Percentiles rank a stretch among this genome's conserved stretches.
Evolutionary conservation across 108 stramenopile genomes (phyloP).

Genomic region (Nitzschia sp.): DNA sequence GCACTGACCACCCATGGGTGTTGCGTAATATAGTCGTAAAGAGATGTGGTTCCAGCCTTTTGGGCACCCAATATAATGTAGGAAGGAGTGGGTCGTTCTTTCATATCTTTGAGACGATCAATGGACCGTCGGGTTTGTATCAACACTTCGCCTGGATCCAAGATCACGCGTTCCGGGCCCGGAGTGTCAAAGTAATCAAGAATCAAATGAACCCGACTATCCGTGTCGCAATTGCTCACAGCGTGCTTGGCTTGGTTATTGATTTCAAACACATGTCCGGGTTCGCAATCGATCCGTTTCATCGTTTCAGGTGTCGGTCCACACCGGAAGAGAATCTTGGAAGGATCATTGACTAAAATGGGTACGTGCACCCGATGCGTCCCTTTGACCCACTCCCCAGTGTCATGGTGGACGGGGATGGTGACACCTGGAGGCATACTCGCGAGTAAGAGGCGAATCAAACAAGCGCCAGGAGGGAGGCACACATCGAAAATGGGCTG

Average conservation of each 20-base stretch:
- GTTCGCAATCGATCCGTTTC: slow-evolving; percentile 77
- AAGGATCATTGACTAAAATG: slow-evolving; percentile 70
- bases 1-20: slow-evolving; percentile 87
- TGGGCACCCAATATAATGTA: slow-evolving; percentile 91
- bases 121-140: slow-evolving; percentile 93
- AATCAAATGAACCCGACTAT: slow-evolving; percentile 91
- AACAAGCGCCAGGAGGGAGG: slow-evolving; percentile 26
- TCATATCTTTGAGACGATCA: slow-evolving; percentile 61
- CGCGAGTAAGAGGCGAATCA: slow-evolving; percentile 92
- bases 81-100: slow-evolving; percentile 62
- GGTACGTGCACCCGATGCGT: slow-evolving; percentile 97
- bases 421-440: slow-evolving; percentile 91
- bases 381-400: slow-evolving; percentile 92
- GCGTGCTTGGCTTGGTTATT: slow-evolving; percentile 97
- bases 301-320: slow-evolving; percentile 69
- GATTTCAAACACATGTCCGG: slow-evolving; percentile 95
- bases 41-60: slow-evolving; percentile 94
- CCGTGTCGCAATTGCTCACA: slow-evolving; percentile 79
- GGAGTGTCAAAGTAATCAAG: slow-evolving; percentile 86
- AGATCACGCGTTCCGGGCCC: slow-evolving; percentile 39
- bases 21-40: slow-evolving; percentile 93
- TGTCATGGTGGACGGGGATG: slow-evolving; percentile 98
- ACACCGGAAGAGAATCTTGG: slow-evolving; percentile 83
- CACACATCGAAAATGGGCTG: slow-evolving; percentile 72
- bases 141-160: slow-evolving; percentile 79